Evolutionary conservation across 2,329 filamentous ascomycete species (phyloP).

Genomic region (Cladosporium sp.): DNA sequence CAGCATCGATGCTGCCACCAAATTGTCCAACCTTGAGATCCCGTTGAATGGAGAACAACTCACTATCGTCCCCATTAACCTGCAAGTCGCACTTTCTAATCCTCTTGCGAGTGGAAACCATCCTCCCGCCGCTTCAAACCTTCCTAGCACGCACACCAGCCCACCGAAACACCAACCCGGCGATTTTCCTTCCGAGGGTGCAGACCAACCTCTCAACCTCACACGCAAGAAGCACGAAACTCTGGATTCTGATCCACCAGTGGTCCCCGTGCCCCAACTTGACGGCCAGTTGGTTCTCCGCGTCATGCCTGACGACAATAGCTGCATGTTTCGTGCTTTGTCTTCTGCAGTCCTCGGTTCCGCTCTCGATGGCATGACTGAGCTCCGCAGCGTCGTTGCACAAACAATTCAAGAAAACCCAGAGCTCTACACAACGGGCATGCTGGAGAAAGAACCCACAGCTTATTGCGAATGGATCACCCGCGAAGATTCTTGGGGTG

Average conservation of each 20-base stretch:
- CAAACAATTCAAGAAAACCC: constrained; percentile 74
- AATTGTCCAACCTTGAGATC: constrained; percentile 59
- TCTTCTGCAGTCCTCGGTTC: constrained; percentile 72
- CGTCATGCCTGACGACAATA: constrained; percentile 97
- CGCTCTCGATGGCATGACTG: constrained; percentile 66
- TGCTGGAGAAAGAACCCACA: constrained; percentile 70
- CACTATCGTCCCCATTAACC: constrained; percentile 58
- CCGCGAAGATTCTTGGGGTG: constrained; percentile 81
- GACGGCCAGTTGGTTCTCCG: constrained; percentile 69
- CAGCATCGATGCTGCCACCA: constrained; percentile 51
- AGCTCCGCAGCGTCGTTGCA: constrained; percentile 76
- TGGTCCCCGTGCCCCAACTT: constrained; percentile 59
- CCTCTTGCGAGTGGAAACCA: constrained; percentile 32
- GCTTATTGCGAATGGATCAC: constrained; percentile 83
- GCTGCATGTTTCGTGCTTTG: constrained; percentile 88
- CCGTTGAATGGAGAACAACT: constrained; percentile 70
- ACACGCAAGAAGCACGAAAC: constrained; percentile 47
- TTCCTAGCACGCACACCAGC: constrained; percentile 27
- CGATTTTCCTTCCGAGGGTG: constrained; percentile 29
- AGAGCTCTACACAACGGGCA: constrained; percentile 71
- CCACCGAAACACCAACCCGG: constrained; percentile 32
- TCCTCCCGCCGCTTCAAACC: constrained; percentile 29
- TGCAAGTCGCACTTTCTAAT: constrained; percentile 39
- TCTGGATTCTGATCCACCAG: constrained; percentile 60
- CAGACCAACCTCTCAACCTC: constrained; percentile 38